phyloP scores from a whole-genome alignment of 768 basidiomycete genomes.

The Xerocomus spinulosus region DNA sequence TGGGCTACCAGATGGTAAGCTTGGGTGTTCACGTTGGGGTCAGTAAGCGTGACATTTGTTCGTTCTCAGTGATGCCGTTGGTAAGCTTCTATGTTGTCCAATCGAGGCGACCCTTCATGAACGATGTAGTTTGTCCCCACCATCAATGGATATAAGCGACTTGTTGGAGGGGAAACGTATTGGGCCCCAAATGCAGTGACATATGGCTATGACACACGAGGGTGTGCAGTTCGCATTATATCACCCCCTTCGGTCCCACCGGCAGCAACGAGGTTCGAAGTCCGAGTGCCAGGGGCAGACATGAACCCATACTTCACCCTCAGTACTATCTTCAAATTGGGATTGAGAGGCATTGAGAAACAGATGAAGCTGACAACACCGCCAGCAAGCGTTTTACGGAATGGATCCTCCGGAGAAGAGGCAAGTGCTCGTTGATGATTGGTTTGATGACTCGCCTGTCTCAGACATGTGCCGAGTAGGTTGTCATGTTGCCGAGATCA shows the following conservation, averaged over 20 bases:
- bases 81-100: conserved; percentile 37
- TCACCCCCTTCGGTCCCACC: conserved; percentile 84
- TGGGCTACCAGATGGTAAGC: conserved; percentile 82
- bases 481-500: conserved; percentile 73
- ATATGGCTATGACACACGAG: conserved; percentile 94
- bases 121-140: conserved; percentile 69
- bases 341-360: conserved; percentile 83
- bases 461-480: conserved; percentile 31
- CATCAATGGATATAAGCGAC: conserved; percentile 95
- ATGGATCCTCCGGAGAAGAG: conserved; percentile 46
- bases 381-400: conserved; percentile 48
- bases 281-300: conserved; percentile 95
- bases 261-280: conserved; percentile 83
- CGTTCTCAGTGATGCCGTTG: conserved; percentile 70
- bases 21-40: neutral
- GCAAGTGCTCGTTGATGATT: conserved; percentile 42
- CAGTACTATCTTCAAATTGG: conserved; percentile 82
- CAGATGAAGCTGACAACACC: conserved; percentile 61
- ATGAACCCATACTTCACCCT: conserved; percentile 92
- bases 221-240: conserved; percentile 88
- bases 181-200: conserved; percentile 94
- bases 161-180: conserved; percentile 88
- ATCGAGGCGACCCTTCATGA: neutral
- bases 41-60: conserved; percentile 1
- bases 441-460: neutral